A percentile compares a stretch with the other conserved stretches of the same genome.
These are phyloP conservation scores for Macrolepiota fuliginosa DNA, from an alignment of 768 basidiomycete species.

Conservation along the genomic window DNA sequence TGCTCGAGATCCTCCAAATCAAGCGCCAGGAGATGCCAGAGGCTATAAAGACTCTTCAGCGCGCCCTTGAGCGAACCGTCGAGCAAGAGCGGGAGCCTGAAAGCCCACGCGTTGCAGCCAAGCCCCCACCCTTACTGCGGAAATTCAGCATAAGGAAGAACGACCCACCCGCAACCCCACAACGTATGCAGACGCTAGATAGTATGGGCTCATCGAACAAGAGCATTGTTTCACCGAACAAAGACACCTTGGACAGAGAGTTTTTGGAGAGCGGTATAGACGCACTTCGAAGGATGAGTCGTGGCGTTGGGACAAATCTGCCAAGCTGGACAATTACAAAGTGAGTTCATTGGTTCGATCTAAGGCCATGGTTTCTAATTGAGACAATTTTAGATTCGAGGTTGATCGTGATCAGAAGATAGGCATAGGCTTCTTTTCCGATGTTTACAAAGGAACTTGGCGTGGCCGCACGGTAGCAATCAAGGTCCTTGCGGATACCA, in stretches of 20 bases:
- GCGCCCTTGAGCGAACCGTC: constrained; percentile 44
- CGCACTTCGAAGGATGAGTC: constrained; percentile 62
- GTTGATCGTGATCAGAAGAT: constrained; percentile 70
- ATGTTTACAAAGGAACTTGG: constrained; percentile 80
- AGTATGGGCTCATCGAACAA: constrained; percentile 21
- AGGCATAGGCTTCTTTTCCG: constrained; percentile 73
- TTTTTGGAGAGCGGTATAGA: constrained; percentile 75
- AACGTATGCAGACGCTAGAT: constrained; percentile 22
- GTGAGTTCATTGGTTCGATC: background rate
- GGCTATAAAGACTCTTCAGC: constrained; percentile 76
- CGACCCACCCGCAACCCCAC: constrained; percentile 5
- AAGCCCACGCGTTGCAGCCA: background rate
- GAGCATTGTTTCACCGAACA: constrained; percentile 7
- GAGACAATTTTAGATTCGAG: constrained; percentile 35
- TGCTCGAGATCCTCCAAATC: constrained; percentile 62
- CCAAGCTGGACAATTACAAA: constrained; percentile 77
- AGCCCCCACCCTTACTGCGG: constrained; percentile 6
- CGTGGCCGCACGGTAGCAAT: constrained; percentile 61
- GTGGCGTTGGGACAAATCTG: constrained; percentile 35
- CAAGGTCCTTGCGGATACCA: constrained; percentile 66
- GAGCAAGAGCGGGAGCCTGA: constrained; percentile 28
- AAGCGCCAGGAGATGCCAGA: constrained; percentile 72
- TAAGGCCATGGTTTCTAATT: background rate
- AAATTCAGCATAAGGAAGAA: constrained; percentile 18
- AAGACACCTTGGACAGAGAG: constrained; percentile 55